phyloP scores from a whole-genome alignment of 2,329 filamentous ascomycete genomes.

The Cryphonectria japonica region DNA sequence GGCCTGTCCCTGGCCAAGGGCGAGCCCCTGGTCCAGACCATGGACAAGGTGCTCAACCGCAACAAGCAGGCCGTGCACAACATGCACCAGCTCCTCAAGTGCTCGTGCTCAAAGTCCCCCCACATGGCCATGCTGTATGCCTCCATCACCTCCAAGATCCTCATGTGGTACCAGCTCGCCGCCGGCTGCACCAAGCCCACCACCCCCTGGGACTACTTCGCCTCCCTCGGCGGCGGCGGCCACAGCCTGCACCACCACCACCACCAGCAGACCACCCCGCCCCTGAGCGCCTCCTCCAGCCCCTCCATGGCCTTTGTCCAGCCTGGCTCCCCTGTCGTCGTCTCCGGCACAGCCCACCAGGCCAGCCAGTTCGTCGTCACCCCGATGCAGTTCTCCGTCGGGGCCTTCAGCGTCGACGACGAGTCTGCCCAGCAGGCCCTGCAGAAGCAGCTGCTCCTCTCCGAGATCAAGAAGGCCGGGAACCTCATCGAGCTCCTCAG shows the following conservation, averaged over 20 bases:
- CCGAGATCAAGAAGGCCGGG: constrained; percentile 28
- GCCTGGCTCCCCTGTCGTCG: constrained; percentile 6
- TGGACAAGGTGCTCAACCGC: constrained; percentile 30
- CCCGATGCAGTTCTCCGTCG: constrained; percentile 28
- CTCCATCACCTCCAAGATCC: constrained; percentile 30
- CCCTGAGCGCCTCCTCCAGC: constrained; percentile 25
- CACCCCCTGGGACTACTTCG: constrained; percentile 27
- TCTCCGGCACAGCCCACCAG: not conserved
- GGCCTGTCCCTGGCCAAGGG: constrained; percentile 11
- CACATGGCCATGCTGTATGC: constrained; percentile 30
- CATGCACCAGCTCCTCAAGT: constrained; percentile 27
- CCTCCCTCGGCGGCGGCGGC: constrained; percentile 6
- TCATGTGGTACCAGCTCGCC: constrained; percentile 30
- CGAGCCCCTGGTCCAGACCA: constrained; percentile 27
- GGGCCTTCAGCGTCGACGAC: constrained; percentile 29
- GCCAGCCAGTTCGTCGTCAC: constrained; percentile 25
- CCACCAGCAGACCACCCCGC: constrained; percentile 14
- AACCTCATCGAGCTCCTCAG: constrained; percentile 28
- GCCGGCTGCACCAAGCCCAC: constrained; percentile 24
- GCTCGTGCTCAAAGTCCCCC: constrained; percentile 26
- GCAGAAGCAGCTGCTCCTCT: constrained; percentile 27
- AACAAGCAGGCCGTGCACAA: constrained; percentile 30
- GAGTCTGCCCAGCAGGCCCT: constrained; percentile 28
- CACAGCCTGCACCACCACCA: not conserved
- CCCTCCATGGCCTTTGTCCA: constrained; percentile 21